phyloP scores from a whole-genome alignment of 305 asterid species.

The Fraxinus floribunda region DNA sequence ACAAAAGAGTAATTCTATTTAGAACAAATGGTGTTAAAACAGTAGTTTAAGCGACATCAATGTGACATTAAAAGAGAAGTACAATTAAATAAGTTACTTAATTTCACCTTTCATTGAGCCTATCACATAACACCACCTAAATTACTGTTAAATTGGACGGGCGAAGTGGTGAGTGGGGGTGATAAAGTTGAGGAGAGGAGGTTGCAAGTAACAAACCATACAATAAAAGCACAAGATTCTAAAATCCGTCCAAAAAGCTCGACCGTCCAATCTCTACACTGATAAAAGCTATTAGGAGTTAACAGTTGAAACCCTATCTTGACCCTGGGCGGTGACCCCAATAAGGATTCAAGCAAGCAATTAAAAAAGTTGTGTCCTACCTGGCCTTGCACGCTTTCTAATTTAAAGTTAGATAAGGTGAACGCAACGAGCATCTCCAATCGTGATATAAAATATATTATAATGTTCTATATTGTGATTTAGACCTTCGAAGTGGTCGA shows the following conservation, averaged over 20 bases:
- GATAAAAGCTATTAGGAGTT: background rate
- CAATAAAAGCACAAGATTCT: background rate
- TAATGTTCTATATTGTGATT: too few species aligned
- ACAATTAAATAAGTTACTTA: too few species aligned
- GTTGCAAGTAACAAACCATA: background rate
- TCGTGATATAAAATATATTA: too few species aligned
- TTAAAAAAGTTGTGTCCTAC: background rate
- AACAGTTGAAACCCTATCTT: background rate
- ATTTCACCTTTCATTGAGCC: too few species aligned
- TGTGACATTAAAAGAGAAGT: too few species aligned
- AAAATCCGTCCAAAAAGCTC: background rate
- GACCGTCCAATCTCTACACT: background rate
- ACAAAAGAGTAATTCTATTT: too few species aligned
- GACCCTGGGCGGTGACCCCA: background rate
- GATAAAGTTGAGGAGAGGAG: background rate
- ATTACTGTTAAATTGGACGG: background rate
- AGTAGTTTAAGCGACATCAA: too few species aligned
- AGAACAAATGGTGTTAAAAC: too few species aligned
- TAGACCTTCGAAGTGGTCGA: too few species aligned
- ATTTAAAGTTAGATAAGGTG: background rate
- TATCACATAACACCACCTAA: too few species aligned
- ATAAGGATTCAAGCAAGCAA: background rate
- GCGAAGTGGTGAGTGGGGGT: background rate
- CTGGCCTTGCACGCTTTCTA: background rate
- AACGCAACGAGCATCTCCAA: too few species aligned